Evolutionary conservation across 345 rosid species (phyloP).

Genomic region (Orychophragmus violaceus): DNA sequence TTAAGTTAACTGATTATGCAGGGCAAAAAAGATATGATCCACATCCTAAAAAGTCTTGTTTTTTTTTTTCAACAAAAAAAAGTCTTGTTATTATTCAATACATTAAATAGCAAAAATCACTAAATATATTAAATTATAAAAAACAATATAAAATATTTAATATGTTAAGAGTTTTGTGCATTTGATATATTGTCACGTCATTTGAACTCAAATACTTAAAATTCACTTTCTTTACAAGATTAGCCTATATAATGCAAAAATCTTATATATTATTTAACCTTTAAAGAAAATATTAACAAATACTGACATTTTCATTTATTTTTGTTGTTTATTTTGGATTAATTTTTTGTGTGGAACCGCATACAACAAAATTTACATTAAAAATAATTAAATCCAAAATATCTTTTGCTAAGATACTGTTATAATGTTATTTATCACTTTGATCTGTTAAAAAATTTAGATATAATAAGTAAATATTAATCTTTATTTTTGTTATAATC

Average conservation of each 20-base stretch:
- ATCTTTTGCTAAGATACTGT: neutral
- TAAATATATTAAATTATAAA: too few species aligned
- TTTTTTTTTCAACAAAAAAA: too few species aligned
- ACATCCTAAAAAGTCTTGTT: too few species aligned
- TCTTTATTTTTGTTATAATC: neutral
- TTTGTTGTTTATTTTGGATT: neutral
- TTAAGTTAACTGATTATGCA: neutral
- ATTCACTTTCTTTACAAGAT: neutral
- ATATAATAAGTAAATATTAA: neutral
- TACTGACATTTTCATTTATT: neutral
- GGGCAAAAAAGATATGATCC: too few species aligned
- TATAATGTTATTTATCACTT: neutral
- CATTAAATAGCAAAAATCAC: too few species aligned
- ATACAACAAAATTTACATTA: neutral
- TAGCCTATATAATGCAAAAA: neutral
- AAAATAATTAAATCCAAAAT: too few species aligned
- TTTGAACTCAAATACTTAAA: neutral
- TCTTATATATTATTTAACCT: neutral
- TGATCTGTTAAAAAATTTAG: neutral
- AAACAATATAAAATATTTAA: too few species aligned
- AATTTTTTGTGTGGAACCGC: neutral
- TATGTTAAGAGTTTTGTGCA: too few species aligned
- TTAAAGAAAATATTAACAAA: neutral
- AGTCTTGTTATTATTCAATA: too few species aligned
- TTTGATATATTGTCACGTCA: neutral